A percentile compares a stretch with the other conserved stretches of the same genome.
Conservation (phyloP, 257 asterid species). For the Nemophila menziesii region DNA sequence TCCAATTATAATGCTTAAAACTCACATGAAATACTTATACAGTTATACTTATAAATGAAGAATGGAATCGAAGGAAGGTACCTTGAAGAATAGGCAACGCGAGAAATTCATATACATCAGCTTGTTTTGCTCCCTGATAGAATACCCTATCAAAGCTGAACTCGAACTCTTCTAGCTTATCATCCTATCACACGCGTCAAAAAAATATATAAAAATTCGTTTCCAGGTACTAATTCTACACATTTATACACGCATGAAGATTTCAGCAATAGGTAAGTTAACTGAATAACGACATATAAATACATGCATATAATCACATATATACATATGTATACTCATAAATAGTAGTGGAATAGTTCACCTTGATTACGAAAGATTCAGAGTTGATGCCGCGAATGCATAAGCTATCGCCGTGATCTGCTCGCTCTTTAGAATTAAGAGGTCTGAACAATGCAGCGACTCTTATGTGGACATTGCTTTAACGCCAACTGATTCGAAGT, state of each 20-base stretch:
- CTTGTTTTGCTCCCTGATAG: slow-evolving; percentile 68
- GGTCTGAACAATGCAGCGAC: slow-evolving; percentile 81
- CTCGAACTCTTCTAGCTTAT: slow-evolving; percentile 60
- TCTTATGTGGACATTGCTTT: slow-evolving; percentile 44
- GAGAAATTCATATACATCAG: slow-evolving; percentile 49
- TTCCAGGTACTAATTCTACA: slow-evolving; percentile 1
- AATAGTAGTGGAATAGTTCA: slow-evolving; percentile 7
- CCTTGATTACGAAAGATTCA: slow-evolving; percentile 63
- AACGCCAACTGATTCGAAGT: not conserved
- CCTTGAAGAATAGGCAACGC: slow-evolving; percentile 64
- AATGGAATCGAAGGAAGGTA: slow-evolving; percentile 6
- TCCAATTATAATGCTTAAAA: too few relatives aligned
- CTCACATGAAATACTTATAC: too few relatives aligned
- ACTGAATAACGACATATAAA: too few relatives aligned
- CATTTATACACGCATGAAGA: not conserved
- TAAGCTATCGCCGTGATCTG: slow-evolving; percentile 44
- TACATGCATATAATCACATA: too few relatives aligned
- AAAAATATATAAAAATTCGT: slow-evolving; percentile 4
- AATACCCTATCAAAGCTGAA: slow-evolving; percentile 65
- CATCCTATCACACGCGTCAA: slow-evolving; percentile 36
- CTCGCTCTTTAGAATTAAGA: slow-evolving; percentile 50
- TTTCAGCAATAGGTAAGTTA: not conserved
- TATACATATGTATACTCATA: too few relatives aligned
- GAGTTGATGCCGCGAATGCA: slow-evolving; percentile 43
- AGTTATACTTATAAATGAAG: not conserved